phyloP scores from a whole-genome alignment of 495 filamentous ascomycete species.

The Astrocystis sublimbata region DNA sequence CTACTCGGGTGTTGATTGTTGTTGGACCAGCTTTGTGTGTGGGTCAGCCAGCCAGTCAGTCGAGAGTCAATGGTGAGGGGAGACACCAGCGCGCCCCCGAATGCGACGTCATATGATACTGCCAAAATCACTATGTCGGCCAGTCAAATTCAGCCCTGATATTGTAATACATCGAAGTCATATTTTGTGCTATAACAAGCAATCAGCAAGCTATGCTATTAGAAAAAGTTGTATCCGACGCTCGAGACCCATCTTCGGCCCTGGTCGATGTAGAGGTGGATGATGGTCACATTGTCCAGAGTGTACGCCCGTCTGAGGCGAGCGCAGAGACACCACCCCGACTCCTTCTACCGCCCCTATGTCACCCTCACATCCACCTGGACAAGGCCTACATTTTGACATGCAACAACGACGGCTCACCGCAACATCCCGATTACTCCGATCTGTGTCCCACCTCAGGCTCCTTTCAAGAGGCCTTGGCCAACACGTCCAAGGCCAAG shows the following conservation, averaged over 20 bases:
- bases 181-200: too few relatives aligned
- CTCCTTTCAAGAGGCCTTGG: constrained; percentile 66
- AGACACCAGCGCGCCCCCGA: neutral
- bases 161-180: too few relatives aligned
- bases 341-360: constrained; percentile 60
- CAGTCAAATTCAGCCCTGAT: neutral
- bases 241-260: neutral
- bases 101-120: constrained; percentile 4
- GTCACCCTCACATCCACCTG: constrained; percentile 75
- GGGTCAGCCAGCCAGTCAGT: neutral
- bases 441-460: constrained; percentile 61
- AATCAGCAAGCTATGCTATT: constrained; percentile 12
- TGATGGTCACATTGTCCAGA: constrained; percentile 21
- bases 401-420: constrained; percentile 13
- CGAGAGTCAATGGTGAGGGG: neutral
- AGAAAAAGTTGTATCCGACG: constrained; percentile 18
- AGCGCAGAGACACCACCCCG: constrained; percentile 20
- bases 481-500: constrained; percentile 62
- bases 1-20: too few relatives aligned
- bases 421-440: constrained; percentile 52
- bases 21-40: too few relatives aligned
- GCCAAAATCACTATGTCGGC: neutral
- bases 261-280: constrained; percentile 24
- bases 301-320: constrained; percentile 17
- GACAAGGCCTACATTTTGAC: constrained; percentile 72